A percentile compares a stretch with the other conserved stretches of the same genome.
Evolutionary conservation across 139 green algal species (phyloP).

Genomic region (Micractinium sp.): DNA sequence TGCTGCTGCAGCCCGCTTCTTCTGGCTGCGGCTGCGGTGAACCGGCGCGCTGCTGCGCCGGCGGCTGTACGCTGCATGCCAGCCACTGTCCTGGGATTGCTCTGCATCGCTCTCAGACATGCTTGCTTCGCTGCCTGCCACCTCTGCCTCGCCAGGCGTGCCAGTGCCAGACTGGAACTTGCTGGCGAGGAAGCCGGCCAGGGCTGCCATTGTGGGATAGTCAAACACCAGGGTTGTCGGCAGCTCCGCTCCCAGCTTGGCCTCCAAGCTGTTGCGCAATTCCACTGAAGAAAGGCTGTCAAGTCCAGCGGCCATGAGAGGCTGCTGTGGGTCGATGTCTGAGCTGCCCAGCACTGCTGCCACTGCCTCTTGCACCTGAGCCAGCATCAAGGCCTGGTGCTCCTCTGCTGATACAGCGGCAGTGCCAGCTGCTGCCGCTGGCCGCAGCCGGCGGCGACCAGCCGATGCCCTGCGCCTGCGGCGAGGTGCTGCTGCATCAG

Average conservation of each 20-base stretch:
- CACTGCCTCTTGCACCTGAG: not conserved
- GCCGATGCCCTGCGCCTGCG: not conserved
- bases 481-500: not conserved
- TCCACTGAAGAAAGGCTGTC: slow-evolving; percentile 72
- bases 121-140: not conserved
- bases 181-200: slow-evolving; percentile 41
- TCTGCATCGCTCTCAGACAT: not conserved
- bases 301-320: slow-evolving; percentile 81
- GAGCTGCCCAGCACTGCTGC: slow-evolving; percentile 37
- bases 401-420: not conserved
- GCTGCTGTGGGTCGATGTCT: slow-evolving; percentile 56
- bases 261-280: slow-evolving; percentile 40
- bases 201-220: slow-evolving; percentile 56
- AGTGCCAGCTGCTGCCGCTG: not conserved
- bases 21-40: not conserved
- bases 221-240: slow-evolving; percentile 64
- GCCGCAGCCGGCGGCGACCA: not conserved
- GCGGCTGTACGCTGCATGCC: not conserved
- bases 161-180: not conserved
- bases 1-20: not conserved
- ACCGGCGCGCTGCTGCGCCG: not conserved
- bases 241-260: slow-evolving; percentile 44
- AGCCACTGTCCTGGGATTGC: not conserved
- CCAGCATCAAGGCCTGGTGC: not conserved
- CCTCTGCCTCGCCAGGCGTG: not conserved